Evolutionary conservation across 164 flowering plant genomes (phyloP), one percentile per base, ranked within the genome.

Genomic region (Umbellularia californica): DNA sequence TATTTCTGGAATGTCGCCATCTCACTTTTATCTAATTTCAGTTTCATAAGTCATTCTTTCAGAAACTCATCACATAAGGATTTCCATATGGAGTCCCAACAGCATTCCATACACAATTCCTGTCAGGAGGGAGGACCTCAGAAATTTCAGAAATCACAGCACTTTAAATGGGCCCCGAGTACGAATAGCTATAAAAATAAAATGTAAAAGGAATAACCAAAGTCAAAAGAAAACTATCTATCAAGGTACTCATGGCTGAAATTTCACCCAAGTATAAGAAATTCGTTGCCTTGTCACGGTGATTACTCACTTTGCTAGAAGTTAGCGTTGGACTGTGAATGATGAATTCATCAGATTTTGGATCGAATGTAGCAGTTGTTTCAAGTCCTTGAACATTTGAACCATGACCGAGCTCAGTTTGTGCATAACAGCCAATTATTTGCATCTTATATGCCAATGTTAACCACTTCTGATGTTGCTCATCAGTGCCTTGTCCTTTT

Each of bases 381-480:
- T 96, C 99, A 75, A 96, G 93, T 63, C 99, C 99, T 87, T 96
- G 99, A 70, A 96, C 97, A 84, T 94, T 96, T 25, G 99, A 96
- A 25, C 99, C 99, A 84, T 94, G 98, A 74, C 99, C 99, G 76
- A 96, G 97, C 84, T 96, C 99, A 70, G 99, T 96, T 81, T 94
- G 99, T 33, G 99, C 99, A 81, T 94, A 96, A 77, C 98, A 94
- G 17, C 99, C 98, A 86, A 96, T 92, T 76, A 94, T 96, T 82
- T 94, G 91, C 99, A 96, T 90, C 89, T 82, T 94, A 76, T 90
- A 82, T 15, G 97, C 98, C 87, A 96, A 74, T 5, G 97, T 89
- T 74, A 96, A 78, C 99, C 99, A 96, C 81, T 92, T 94, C 72
- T 87, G 69, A 58, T 90, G 97, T 82, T 96, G 99, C 81, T 96